These are phyloP conservation scores for Aspergillus ochraceus DNA, from an alignment of 2,329 filamentous ascomycete species.

Conservation along the genomic window DNA sequence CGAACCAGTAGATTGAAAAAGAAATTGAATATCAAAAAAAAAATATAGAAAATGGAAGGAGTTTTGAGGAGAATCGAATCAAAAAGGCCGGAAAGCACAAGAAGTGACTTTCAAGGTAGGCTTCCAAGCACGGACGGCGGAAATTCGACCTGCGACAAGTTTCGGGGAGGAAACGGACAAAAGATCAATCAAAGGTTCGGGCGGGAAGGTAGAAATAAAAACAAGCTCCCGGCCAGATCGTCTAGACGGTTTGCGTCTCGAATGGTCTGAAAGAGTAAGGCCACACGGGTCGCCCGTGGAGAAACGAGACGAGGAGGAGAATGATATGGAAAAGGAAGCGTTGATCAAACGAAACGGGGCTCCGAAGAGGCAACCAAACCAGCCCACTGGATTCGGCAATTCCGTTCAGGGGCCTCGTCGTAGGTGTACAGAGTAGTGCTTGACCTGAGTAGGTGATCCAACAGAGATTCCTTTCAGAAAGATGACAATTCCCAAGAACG, in stretches of 20 bases:
- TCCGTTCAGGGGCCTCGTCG: neutral
- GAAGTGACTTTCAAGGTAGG: neutral
- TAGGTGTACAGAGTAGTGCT: neutral
- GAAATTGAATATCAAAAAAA: neutral
- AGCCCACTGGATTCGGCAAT: neutral
- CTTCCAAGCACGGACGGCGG: neutral
- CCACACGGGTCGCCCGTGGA: neutral
- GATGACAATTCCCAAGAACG: conserved; percentile 13
- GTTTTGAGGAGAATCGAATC: too few relatives aligned
- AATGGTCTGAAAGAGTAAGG: neutral
- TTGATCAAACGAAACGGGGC: conserved; percentile 4
- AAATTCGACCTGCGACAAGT: neutral
- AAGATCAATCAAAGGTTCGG: neutral
- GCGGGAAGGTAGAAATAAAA: neutral
- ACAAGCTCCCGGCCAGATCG: neutral
- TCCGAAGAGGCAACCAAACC: neutral
- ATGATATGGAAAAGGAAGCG: conserved; percentile 6
- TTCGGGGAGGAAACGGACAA: neutral
- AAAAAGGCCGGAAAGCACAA: neutral
- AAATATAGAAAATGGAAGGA: neutral
- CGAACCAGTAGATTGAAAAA: neutral
- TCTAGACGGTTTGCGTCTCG: neutral
- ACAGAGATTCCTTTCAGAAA: neutral
- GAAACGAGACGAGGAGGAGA: neutral
- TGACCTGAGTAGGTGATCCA: too few relatives aligned